Conservation (phyloP, 208 protist genomes). For the Acanthamoeba healyi region DNA sequence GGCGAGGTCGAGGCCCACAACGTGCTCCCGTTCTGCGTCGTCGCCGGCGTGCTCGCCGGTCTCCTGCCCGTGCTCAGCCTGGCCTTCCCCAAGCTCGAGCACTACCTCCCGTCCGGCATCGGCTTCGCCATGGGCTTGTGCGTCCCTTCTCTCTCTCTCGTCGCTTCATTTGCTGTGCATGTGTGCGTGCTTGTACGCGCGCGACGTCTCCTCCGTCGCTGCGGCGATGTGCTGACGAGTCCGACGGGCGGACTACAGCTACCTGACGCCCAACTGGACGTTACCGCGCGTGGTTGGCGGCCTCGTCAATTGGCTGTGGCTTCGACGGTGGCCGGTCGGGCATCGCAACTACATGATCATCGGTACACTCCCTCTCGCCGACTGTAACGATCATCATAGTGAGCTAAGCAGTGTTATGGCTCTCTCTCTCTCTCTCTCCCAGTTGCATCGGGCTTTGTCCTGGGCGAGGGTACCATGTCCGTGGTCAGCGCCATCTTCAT, state of each 20-base stretch:
- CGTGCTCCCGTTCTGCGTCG: conserved; percentile 78
- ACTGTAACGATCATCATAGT: neutral
- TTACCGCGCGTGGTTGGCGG: conserved; percentile 76
- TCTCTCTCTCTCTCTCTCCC: neutral
- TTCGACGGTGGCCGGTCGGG: neutral
- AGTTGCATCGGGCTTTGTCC: conserved; percentile 83
- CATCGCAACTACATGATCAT: conserved; percentile 80
- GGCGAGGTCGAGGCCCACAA: conserved; percentile 58
- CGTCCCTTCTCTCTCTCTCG: no score
- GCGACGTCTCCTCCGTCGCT: neutral
- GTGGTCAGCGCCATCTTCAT: conserved; percentile 77
- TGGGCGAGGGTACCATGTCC: conserved; percentile 84
- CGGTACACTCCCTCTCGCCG: neutral
- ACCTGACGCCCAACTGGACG: conserved; percentile 81
- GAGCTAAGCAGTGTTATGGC: neutral
- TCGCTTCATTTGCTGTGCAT: neutral
- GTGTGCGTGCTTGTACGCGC: neutral
- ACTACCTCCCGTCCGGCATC: conserved; percentile 82
- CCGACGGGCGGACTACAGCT: neutral
- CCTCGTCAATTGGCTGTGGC: conserved; percentile 76
- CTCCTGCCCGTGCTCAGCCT: conserved; percentile 66
- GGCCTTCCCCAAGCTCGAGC: neutral
- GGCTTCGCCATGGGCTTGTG: conserved; percentile 83
- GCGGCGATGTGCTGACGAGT: neutral
- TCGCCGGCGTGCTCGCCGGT: conserved; percentile 32